A percentile compares a stretch with the other conserved stretches of the same genome.
phyloP scores from a whole-genome alignment of 2,329 filamentous ascomycete species.

The Aspergillus sergii region DNA sequence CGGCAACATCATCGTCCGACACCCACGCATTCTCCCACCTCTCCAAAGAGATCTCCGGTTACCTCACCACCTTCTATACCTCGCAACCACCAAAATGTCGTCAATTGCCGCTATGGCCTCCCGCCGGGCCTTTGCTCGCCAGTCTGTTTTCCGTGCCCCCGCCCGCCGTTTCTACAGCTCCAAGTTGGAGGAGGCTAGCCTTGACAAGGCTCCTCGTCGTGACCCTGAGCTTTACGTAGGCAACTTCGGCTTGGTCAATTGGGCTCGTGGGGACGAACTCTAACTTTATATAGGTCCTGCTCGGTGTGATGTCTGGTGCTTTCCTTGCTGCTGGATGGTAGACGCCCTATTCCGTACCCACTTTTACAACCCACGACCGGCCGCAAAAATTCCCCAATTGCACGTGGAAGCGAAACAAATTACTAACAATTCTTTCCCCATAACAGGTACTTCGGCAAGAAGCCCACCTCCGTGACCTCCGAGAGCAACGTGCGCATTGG shows the following conservation, averaged over 20 bases:
- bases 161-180: conserved; percentile 43
- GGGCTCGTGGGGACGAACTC: conserved; percentile 16
- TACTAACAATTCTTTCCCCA: conserved; percentile 7
- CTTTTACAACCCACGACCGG: conserved; percentile 3
- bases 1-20: conserved; percentile 39
- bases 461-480: conserved; percentile 81
- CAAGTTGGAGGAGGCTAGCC: conserved; percentile 51
- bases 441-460: conserved; percentile 65
- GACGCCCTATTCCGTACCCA: conserved; percentile 22
- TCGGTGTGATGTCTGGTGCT: conserved; percentile 86
- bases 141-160: conserved; percentile 44
- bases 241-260: conserved; percentile 5
- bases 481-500: conserved; percentile 76
- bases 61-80: conserved; percentile 18
- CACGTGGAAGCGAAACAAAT: background rate
- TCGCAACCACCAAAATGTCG: conserved; percentile 38
- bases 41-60: conserved; percentile 14
- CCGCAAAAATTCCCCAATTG: conserved; percentile 14
- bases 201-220: conserved; percentile 67
- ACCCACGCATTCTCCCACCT: conserved; percentile 33
- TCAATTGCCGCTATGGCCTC: conserved; percentile 45
- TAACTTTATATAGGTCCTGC: conserved; percentile 68
- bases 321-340: conserved; percentile 83
- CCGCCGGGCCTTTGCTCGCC: conserved; percentile 46
- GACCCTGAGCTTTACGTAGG: conserved; percentile 77